phyloP scores from a whole-genome alignment of 129 eudicot genomes.

The sunflower (Helianthus annuus) region HanXRQr2.0-SUNRISE NC_035434.2:168095517-168096016 shows the following conservation, averaged over 20 bases:
- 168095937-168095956: conserved; percentile 94
- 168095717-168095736: too few species aligned
- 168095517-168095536: too few species aligned
- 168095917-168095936: conserved; percentile 76
- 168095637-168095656: too few species aligned
- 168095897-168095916: conserved; percentile 55
- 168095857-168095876: conserved; percentile 7
- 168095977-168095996: conserved; percentile 10
- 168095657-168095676: too few species aligned
- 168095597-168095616: too few species aligned
- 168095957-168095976: conserved; percentile 33
- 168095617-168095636: too few species aligned
- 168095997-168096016: conserved; percentile 8
- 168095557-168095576: too few species aligned
- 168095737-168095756: too few species aligned
- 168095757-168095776: not conserved
- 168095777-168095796: not conserved
- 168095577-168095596: too few species aligned
- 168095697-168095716: too few species aligned
- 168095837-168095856: conserved; percentile 16
- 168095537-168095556: too few species aligned
- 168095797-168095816: not conserved
- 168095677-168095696: too few species aligned
- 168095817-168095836: not conserved
- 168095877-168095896: conserved; percentile 1